Base-by-base conservation (phyloP, 345 rosid genomes). In the Pistacia atlantica region DNA sequence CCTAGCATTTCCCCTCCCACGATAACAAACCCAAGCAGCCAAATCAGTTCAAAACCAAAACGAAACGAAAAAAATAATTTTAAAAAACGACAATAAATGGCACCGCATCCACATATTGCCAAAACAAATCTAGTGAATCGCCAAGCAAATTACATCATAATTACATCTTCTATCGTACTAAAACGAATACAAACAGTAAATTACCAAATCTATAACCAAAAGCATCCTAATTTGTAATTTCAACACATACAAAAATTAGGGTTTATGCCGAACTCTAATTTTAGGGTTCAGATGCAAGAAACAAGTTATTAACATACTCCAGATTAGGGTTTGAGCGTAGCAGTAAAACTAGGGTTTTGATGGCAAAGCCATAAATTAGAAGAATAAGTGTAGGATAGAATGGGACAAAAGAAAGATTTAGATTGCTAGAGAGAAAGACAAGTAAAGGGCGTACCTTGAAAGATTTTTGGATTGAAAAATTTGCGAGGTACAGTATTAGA, bases 341-440 rank as follows among this genome's bases (percentile, higher is more conserved):
- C 54, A 77, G 52, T 46, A 11, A 62, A 78, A 70, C 82, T 86
- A 84, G 89, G 95, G 91, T 87, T 91, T 86, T 79, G 82, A 81
- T 81, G 80, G 81, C 73, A 81, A 82, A 82, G 79, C 75, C 78
- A 85, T 71, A 77, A 83, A 77, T 66, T 48, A 69, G 69, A 16
- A 54, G 0, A 69, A 80, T 17, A 54, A 14, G 67, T 25, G 73
- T 5, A 66, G 61, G 64, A 58, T 28, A 6, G 4, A 71, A 76
- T 45, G 65, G 76, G 71, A 72, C 28, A 22, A 70, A 16, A 6
- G 9, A 64, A 67, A 60, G 54, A 75, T 56, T 33, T 20, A 65
- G 69, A 66, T 58, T 65, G 67, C 75, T 59, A 61, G n/a, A 65
- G 55, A 18, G 14, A 20, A 45, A 31, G 13, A 65, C 37, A 31